Conservation (phyloP, 176 grass and related monocot species). For the Raddia guianensis region DNA sequence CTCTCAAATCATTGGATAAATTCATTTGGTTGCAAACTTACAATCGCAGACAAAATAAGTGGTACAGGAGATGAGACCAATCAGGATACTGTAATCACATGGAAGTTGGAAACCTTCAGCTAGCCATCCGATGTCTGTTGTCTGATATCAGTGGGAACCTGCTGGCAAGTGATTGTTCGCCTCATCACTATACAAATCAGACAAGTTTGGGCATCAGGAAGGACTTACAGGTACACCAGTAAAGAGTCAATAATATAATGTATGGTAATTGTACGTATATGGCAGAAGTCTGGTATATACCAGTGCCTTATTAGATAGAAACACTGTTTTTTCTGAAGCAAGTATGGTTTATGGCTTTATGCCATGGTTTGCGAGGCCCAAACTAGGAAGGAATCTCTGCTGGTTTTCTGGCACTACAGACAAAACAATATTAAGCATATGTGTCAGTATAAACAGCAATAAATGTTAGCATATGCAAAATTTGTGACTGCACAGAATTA, state of each 20-base stretch:
- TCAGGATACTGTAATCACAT: conserved; percentile 36
- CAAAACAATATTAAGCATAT: conserved; percentile 29
- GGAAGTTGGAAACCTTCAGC: conserved; percentile 35
- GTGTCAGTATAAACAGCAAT: conserved; percentile 22
- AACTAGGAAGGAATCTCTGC: conserved; percentile 27
- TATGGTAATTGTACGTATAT: background rate
- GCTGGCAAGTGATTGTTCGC: conserved; percentile 32
- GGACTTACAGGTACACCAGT: conserved; percentile 17
- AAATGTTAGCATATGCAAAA: background rate
- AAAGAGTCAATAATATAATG: conserved; percentile 15
- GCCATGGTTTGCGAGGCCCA: conserved; percentile 11
- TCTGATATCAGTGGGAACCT: conserved; percentile 33
- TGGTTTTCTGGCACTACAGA: conserved; percentile 44
- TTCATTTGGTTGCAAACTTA: conserved; percentile 35
- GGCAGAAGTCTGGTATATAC: conserved; percentile 13
- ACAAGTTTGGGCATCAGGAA: conserved; percentile 12
- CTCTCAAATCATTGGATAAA: conserved; percentile 29
- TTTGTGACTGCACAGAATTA: background rate
- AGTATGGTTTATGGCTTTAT: conserved; percentile 37
- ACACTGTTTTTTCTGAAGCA: conserved; percentile 34
- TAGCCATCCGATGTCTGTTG: conserved; percentile 1
- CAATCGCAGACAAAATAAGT: conserved; percentile 34
- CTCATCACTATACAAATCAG: conserved; percentile 18
- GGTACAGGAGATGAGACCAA: conserved; percentile 34
- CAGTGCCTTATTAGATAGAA: conserved; percentile 17